Evolutionary conservation across 2,329 filamentous ascomycete species (phyloP), one percentile per base, ranked within the genome.

Genomic region (Apiospora arundinis): DNA sequence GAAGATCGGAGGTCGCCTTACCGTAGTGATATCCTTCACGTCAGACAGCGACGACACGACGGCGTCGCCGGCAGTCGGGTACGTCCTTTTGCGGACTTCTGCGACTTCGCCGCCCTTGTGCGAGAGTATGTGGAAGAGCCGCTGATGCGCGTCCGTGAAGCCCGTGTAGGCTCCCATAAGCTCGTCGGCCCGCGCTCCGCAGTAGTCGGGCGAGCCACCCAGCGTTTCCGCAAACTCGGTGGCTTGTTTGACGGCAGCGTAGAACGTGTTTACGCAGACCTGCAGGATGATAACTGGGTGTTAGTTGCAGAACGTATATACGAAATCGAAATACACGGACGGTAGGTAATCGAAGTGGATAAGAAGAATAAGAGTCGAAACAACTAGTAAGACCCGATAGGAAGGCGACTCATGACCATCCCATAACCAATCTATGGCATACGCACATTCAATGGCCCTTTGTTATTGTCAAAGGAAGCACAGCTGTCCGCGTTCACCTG

Each of bases 71-170:
- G 56, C 56, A 18, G 5, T 18, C 8, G 56, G 56, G 56, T 14
- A 63, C 4, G 1, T 37, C 4, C 23, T n/a, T 9, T 32, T 21
- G 32, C 18, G 56, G 28, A 21, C 42, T 18, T 45, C 14, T 18
- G 56, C 21, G 3, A 63, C 7, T 1, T 63, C 56, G 32, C 1
- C 65, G n/a, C 40, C 23, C 65, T 28, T 67, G 23, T 67, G 14
- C 11, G 65, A 18, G 23, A 67, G n/a, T 18, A 67, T 67, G 42
- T 46, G 32, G 65, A 67, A 67, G 18, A 67, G 65, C 42, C 25
- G 40, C 5, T 45, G 23, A 18, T 67, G 65, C 23, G 65, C 65
- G 11, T 45, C 65, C 23, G 18, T 18, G n/a, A 67, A 67, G 7
- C 44, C 44, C 6, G 8, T 23, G 40, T 28, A 67, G 42, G 65